Conservation (phyloP, 495 filamentous ascomycete genomes). For the Penicillium dipodomyicola region DNA sequence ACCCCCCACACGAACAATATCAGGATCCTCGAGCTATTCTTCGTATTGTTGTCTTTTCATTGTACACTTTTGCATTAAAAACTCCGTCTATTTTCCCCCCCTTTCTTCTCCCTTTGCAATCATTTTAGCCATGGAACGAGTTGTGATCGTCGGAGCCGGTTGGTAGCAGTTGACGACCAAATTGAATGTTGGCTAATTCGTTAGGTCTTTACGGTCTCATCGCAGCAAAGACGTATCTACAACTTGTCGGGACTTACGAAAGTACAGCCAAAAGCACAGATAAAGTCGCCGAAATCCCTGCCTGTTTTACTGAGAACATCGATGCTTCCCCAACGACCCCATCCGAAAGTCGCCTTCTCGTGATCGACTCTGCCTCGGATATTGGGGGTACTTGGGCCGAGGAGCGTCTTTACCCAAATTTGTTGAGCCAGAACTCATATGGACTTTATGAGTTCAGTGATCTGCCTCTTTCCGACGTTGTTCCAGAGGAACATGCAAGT, state of each 20-base stretch:
- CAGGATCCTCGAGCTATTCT: conserved; percentile 1
- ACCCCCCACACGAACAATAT: conserved; percentile 24
- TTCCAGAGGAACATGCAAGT: conserved; percentile 31
- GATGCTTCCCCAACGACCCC: conserved; percentile 8
- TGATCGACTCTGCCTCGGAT: conserved; percentile 49
- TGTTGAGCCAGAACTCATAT: conserved; percentile 36
- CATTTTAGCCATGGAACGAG: conserved; percentile 18
- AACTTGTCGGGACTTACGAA: conserved; percentile 32
- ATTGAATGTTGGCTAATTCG: neutral
- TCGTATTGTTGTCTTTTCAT: conserved; percentile 8
- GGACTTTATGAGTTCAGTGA: conserved; percentile 51
- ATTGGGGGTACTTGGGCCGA: conserved; percentile 67
- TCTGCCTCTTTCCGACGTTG: conserved; percentile 53
- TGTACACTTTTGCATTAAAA: neutral
- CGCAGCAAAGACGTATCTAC: conserved; percentile 57
- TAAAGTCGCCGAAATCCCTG: conserved; percentile 1
- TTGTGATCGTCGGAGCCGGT: conserved; percentile 29
- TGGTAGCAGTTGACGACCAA: neutral
- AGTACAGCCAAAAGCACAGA: neutral
- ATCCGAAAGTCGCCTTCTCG: conserved; percentile 30
- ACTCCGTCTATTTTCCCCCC: neutral
- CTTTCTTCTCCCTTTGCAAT: neutral
- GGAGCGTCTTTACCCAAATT: conserved; percentile 55
- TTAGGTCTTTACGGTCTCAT: conserved; percentile 52
- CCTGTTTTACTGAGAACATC: conserved; percentile 10